Evolutionary conservation across 495 filamentous ascomycete genomes (phyloP).

Genomic region (Tuber calosporum): DNA sequence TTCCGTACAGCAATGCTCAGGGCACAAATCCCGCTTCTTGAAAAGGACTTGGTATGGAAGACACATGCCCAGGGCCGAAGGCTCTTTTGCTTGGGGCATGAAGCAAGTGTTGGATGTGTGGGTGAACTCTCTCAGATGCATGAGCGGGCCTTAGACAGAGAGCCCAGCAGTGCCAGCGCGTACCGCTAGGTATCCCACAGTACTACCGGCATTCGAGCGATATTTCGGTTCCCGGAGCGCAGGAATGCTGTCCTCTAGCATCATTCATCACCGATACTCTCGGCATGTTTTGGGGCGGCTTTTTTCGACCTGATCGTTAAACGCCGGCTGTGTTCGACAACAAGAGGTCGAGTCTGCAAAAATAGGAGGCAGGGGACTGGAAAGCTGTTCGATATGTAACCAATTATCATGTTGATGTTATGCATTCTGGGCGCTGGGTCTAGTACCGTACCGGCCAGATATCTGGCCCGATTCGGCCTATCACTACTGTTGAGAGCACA

Average conservation of each 20-base stretch:
- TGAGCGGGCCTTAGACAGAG: background rate
- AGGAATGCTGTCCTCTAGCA: background rate
- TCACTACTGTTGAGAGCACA: background rate
- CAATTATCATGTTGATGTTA: background rate
- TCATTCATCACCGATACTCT: background rate
- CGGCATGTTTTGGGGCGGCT: background rate
- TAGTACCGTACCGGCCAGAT: background rate
- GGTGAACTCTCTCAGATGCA: background rate
- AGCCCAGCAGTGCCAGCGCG: background rate
- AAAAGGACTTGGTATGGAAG: background rate
- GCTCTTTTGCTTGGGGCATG: background rate
- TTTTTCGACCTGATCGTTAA: background rate
- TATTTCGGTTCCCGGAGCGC: background rate
- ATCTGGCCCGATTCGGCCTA: background rate
- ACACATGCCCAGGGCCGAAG: background rate
- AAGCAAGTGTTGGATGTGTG: background rate
- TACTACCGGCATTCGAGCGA: background rate
- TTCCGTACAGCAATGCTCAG: background rate
- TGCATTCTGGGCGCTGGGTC: background rate
- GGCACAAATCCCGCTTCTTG: background rate
- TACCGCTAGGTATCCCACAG: background rate
- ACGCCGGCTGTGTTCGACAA: background rate
- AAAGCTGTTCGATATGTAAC: background rate
- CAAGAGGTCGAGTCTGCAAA: background rate
- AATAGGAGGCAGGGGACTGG: background rate